These are phyloP conservation scores for Sporisorium sorghi DNA, from an alignment of 1,284 basidiomycete genomes.

Conservation along the genomic window DNA sequence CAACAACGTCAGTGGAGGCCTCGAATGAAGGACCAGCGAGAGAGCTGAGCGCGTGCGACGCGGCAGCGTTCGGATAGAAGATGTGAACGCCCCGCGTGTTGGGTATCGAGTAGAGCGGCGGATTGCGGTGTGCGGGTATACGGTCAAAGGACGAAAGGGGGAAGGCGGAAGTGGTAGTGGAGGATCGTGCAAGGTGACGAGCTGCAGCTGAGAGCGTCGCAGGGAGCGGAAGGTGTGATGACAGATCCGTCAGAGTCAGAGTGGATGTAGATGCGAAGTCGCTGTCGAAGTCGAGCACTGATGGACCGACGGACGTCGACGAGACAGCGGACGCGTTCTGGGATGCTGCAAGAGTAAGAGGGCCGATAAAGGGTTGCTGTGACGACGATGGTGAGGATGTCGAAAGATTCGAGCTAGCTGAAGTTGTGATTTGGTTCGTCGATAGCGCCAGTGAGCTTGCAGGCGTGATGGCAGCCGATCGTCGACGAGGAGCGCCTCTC, in stretches of 20 bases:
- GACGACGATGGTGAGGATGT: constrained; percentile 9
- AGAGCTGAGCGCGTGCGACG: constrained; percentile 21
- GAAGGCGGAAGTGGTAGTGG: constrained; percentile 16
- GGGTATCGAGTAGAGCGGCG: constrained; percentile 13
- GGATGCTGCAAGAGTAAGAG: constrained; percentile 26
- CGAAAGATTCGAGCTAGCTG: not conserved
- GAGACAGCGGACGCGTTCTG: constrained; percentile 11
- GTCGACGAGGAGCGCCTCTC: constrained; percentile 36
- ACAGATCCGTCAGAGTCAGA: constrained; percentile 1
- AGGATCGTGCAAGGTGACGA: constrained; percentile 17
- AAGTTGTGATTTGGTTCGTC: not conserved
- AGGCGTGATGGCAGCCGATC: constrained; percentile 24
- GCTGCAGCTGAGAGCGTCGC: constrained; percentile 23
- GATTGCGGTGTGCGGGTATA: constrained; percentile 9
- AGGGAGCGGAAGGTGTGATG: not conserved
- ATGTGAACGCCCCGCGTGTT: constrained; percentile 27
- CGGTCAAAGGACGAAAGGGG: constrained; percentile 17
- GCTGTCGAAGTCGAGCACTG: constrained; percentile 1
- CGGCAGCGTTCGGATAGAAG: constrained; percentile 31
- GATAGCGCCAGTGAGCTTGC: constrained; percentile 1
- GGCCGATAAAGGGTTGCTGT: constrained; percentile 30
- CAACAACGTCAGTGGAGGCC: not conserved
- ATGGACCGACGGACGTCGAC: not conserved
- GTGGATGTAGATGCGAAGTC: constrained; percentile 8
- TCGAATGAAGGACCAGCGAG: constrained; percentile 1